Evolutionary conservation across 257 asterid genomes (phyloP).

Genomic region (Solanum peruvianum): DNA sequence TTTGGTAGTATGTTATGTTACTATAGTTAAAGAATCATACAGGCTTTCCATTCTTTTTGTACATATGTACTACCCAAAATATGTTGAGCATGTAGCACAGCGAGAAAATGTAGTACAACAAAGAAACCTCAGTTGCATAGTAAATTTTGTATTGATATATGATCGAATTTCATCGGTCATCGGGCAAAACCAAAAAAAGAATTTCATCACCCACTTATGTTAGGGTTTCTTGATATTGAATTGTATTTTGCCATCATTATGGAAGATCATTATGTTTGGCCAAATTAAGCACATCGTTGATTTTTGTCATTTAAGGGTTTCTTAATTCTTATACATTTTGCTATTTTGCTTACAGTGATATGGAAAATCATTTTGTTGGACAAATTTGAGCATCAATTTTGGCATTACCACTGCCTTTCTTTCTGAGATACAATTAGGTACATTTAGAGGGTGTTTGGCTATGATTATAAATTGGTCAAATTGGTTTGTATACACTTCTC

Average conservation of each 20-base stretch:
- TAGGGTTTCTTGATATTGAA: background rate
- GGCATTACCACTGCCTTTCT: background rate
- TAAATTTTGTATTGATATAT: background rate
- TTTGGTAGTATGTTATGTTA: background rate
- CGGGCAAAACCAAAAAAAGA: too few relatives aligned
- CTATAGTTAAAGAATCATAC: background rate
- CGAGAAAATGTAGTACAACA: constrained; percentile 8
- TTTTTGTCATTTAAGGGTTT: background rate
- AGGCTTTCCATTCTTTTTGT: constrained; percentile 21
- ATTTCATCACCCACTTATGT: background rate
- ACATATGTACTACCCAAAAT: background rate
- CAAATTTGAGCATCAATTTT: background rate
- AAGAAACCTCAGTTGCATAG: background rate
- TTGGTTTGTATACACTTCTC: background rate
- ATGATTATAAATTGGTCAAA: background rate
- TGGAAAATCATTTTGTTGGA: background rate
- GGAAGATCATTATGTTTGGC: background rate
- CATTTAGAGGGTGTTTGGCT: background rate
- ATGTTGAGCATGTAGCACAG: background rate
- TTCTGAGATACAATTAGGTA: background rate
- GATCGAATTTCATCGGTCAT: background rate
- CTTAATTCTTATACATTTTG: background rate
- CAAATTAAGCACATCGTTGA: background rate
- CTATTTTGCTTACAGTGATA: background rate
- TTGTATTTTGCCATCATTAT: background rate